Percentiles rank a stretch among this genome's conserved stretches.
Evolutionary conservation across 1,284 basidiomycete genomes (phyloP).

Genomic region (Meira miltonrushii): DNA sequence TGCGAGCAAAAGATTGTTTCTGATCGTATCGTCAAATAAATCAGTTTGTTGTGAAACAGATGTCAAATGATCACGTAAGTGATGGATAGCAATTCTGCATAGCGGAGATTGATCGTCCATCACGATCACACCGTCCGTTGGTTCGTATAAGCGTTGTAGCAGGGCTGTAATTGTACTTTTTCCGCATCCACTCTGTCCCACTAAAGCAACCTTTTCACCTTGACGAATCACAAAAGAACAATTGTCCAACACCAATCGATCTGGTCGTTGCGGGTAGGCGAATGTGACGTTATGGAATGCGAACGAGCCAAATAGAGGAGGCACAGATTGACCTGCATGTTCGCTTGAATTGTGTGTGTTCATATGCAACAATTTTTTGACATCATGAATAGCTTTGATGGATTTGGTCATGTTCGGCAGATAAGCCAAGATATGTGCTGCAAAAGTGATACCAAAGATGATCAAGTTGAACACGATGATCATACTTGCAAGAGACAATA

Average conservation of each 20-base stretch:
- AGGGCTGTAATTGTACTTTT: conserved; percentile 45
- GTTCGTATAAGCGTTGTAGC: conserved; percentile 45
- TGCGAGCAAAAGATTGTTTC: conserved; percentile 42
- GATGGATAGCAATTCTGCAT: conserved; percentile 12
- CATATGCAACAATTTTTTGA: conserved; percentile 66
- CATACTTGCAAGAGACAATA: conserved; percentile 79
- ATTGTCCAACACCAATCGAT: conserved; percentile 22
- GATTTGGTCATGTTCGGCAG: conserved; percentile 39
- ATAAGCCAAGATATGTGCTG: conserved; percentile 79
- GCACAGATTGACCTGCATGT: conserved; percentile 4
- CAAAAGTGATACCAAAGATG: conserved; percentile 87
- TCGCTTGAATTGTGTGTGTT: conserved; percentile 16
- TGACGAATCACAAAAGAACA: conserved; percentile 21
- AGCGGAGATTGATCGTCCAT: conserved; percentile 23
- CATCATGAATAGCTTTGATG: conserved; percentile 65
- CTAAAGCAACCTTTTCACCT: conserved; percentile 47
- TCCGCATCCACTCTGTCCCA: conserved; percentile 44
- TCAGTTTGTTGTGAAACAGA: conserved; percentile 36
- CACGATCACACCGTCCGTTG: conserved; percentile 22
- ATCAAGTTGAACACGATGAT: conserved; percentile 83
- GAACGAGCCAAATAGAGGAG: conserved; percentile 20
- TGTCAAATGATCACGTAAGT: conserved; percentile 40
- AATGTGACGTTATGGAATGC: conserved; percentile 38
- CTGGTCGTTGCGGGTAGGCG: conserved; percentile 22
- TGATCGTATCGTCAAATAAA: conserved; percentile 39